These are phyloP conservation scores for Solanum chacoense DNA, from an alignment of 305 asterid genomes.

Conservation along the genomic window DNA sequence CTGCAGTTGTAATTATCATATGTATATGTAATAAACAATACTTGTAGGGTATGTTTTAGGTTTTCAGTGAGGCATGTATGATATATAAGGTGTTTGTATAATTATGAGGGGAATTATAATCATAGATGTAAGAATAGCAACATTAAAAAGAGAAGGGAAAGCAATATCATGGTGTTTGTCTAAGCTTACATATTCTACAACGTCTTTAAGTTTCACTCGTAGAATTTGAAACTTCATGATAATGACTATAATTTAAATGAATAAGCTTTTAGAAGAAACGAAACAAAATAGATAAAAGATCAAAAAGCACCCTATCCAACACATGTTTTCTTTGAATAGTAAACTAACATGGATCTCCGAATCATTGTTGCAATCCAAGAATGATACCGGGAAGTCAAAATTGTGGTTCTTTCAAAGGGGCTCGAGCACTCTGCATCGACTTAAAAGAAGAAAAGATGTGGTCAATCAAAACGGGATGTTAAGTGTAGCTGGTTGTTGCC, in stretches of 20 bases:
- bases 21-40: not conserved
- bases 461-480: not conserved
- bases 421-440: not conserved
- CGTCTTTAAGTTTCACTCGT: not conserved
- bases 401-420: not conserved
- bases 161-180: not conserved
- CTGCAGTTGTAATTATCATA: not conserved
- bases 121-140: not conserved
- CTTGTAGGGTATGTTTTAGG: not conserved
- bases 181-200: not conserved
- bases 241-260: not conserved
- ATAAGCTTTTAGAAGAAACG: not conserved
- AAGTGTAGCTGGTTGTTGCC: conserved; percentile 15
- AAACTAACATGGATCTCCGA: not conserved
- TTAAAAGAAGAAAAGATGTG: not conserved
- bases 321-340: not conserved
- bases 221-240: not conserved
- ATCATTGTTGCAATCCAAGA: not conserved
- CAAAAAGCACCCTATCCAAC: not conserved
- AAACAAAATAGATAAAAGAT: not conserved
- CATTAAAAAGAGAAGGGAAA: not conserved
- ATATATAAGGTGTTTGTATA: not conserved
- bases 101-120: not conserved
- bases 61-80: not conserved
- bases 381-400: not conserved